Evolutionary conservation across 1,284 basidiomycete species (phyloP).

Genomic region (Fomitopsis pinicola): DNA sequence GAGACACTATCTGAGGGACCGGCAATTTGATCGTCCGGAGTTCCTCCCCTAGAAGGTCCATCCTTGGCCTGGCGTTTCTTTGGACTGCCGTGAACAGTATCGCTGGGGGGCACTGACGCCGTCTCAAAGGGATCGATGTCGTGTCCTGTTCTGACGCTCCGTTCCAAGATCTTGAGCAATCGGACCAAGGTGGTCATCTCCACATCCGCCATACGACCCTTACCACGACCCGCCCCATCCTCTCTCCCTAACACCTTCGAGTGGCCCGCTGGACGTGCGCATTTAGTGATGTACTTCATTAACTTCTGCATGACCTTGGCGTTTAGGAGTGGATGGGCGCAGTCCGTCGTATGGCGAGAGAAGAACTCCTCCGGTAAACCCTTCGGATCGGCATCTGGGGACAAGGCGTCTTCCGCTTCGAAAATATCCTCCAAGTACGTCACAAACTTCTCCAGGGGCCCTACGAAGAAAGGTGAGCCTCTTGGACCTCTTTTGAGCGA

Average conservation of each 20-base stretch:
- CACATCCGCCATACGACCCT: slow-evolving; percentile 59
- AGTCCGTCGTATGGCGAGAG: slow-evolving; percentile 53
- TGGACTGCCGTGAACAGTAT: slow-evolving; percentile 18
- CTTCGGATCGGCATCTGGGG: slow-evolving; percentile 52
- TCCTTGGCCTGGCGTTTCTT: slow-evolving; percentile 35
- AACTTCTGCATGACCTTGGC: slow-evolving; percentile 62
- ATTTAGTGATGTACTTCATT: slow-evolving; percentile 59
- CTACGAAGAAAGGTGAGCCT: slow-evolving; percentile 31
- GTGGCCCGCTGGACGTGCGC: slow-evolving; percentile 61
- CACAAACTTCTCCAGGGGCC: slow-evolving; percentile 69
- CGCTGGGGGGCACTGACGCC: slow-evolving; percentile 22
- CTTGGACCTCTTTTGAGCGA: background rate
- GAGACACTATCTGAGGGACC: slow-evolving; percentile 17
- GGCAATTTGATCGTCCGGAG: slow-evolving; percentile 25
- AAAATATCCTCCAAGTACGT: slow-evolving; percentile 80
- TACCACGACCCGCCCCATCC: slow-evolving; percentile 40
- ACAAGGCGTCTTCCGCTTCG: slow-evolving; percentile 81
- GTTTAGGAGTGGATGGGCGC: slow-evolving; percentile 56
- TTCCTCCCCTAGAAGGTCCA: slow-evolving; percentile 24
- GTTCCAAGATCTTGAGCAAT: slow-evolving; percentile 71
- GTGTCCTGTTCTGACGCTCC: slow-evolving; percentile 71
- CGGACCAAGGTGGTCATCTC: slow-evolving; percentile 59
- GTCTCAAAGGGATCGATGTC: slow-evolving; percentile 61
- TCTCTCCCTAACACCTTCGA: slow-evolving; percentile 40
- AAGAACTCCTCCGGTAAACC: slow-evolving; percentile 68